Evolutionary conservation across 352 stramenopile genomes (phyloP), one percentile per base, ranked within the genome.

Genomic region (Phytopythium ostracodes): DNA sequence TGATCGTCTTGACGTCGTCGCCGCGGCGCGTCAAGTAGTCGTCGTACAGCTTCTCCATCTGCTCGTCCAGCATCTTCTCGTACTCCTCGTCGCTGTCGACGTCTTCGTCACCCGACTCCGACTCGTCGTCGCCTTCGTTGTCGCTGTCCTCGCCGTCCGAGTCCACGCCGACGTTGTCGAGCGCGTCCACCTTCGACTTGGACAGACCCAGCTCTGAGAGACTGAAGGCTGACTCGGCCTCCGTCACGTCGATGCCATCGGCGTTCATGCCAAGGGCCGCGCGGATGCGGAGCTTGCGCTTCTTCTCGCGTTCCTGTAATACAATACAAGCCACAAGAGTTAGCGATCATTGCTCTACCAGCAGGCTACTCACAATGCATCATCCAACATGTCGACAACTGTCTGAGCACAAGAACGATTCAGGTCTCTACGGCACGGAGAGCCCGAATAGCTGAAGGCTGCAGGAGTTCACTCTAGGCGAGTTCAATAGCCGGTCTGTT

Each of bases 341-440:
- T 20, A 70, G 29, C 27, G 3, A 56, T 52, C 20, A 25, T 18
- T 6, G 15, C 22, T 52, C 17, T 17, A 14, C 7, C 14, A 9
- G 31, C 22, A 68, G 12, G 7, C 24, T 54, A 36, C 25, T 7
- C 6, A 11, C 25, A 0, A 44, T 31, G 14, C 17, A 43, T 4
- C 7, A 27, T 60, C 58, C 44, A n/a, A 22, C 15, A 58, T 24
- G 44, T 43, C 17, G 63, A 29, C 22, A 35, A 60, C 76, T 96
- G 87, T 96, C 60, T 92, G 87, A 96, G 71, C 87, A 87, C 87
- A 96, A 91, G 87, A 96, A 96, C 87, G 87, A 84, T 96, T 90
- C 60, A 77, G 69, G 66, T 74, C 68, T 73, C 78, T 81, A 94
- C 65, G 73, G 76, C 81, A 71, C 75, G 60, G 67, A 81, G 81